Evolutionary conservation across 805 yeast species (phyloP), one percentile per base, ranked within the genome.

Genomic region (Candida adriatica): DNA sequence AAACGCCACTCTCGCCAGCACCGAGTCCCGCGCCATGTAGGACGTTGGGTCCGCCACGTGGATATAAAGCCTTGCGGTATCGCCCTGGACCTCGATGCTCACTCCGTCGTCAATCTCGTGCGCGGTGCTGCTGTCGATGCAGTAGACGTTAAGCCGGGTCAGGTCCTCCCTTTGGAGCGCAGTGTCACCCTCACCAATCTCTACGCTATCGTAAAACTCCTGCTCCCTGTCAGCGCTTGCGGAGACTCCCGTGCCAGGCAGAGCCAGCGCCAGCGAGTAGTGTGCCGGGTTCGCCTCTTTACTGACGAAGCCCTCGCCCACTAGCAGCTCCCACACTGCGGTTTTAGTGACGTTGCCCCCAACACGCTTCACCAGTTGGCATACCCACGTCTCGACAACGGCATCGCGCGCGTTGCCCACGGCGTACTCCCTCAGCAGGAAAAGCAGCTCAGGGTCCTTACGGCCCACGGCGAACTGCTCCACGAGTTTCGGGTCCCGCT

Each of bases 81-180:
- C 42, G 1, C 48, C 45, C 4, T 42, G 40, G 3, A 49, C 31
- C 26, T 61, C 61, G 13, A 90, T 61, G 1, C 95, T 74, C 17
- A 90, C 66, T 28, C 96, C 98, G 56, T 90, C 98, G 55, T 90
- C 98, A 37, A 92, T 81, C 55, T 92, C 97, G 43, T 80, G 79
- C 0, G 97, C 95, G 25, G 66, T 67, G 4, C 63, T 72, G 3
- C 79, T 67, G 57, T 92, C 98, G 37, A 90, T 85, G 56, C 96
- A 87, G 52, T 75, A 90, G 2, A 87, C 76, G 0, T 72, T 68
- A 9, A 68, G 48, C 27, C 65, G 57, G 0, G 56, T 56, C 41
- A 66, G 70, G 17, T 64, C 64, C n/a, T 42, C 42, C 43, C 80
- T 58, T 15, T 51, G 28, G 3, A 32, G 30, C 0, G 52, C 44